Percentiles rank a stretch among this genome's conserved stretches.
These are phyloP conservation scores for Phytopythium litorale DNA, from an alignment of 352 stramenopile genomes.

Conservation along the genomic window DNA sequence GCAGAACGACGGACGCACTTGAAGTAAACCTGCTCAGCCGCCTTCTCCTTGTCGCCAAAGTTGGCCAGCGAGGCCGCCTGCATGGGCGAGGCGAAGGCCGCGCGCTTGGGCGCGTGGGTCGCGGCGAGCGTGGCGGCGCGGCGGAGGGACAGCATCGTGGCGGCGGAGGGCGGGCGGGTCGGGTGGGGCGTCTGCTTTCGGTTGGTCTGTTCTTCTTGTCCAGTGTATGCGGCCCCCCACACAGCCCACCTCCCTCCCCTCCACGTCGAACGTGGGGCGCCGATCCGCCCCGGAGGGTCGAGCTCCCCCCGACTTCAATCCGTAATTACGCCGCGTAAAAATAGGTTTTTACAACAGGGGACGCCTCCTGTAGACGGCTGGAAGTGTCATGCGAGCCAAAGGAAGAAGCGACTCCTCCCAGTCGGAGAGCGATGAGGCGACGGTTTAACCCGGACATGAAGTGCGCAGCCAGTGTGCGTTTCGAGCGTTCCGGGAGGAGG, in stretches of 20 bases:
- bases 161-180: background rate
- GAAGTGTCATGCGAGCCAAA: background rate
- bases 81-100: slow-evolving; percentile 37
- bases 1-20: slow-evolving; percentile 47
- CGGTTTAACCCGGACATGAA: background rate
- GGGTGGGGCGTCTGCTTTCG: background rate
- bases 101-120: slow-evolving; percentile 38
- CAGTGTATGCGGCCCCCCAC: background rate
- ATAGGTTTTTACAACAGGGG: background rate
- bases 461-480: background rate
- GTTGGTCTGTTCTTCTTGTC: slow-evolving; percentile 1
- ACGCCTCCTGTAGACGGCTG: background rate
- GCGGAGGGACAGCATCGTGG: slow-evolving; percentile 60
- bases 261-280: slow-evolving; percentile 2
- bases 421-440: background rate
- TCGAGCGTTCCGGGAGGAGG: too few species aligned
- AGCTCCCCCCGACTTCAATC: slow-evolving; percentile 16
- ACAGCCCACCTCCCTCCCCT: background rate
- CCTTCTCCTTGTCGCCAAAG: slow-evolving; percentile 73
- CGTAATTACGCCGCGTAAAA: slow-evolving; percentile 23
- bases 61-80: slow-evolving; percentile 45
- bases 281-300: slow-evolving; percentile 11
- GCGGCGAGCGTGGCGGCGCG: slow-evolving; percentile 40
- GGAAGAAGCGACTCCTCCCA: background rate
- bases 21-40: slow-evolving; percentile 74